Conservation (phyloP, 768 basidiomycete genomes). For the Megacollybia marginata region DNA sequence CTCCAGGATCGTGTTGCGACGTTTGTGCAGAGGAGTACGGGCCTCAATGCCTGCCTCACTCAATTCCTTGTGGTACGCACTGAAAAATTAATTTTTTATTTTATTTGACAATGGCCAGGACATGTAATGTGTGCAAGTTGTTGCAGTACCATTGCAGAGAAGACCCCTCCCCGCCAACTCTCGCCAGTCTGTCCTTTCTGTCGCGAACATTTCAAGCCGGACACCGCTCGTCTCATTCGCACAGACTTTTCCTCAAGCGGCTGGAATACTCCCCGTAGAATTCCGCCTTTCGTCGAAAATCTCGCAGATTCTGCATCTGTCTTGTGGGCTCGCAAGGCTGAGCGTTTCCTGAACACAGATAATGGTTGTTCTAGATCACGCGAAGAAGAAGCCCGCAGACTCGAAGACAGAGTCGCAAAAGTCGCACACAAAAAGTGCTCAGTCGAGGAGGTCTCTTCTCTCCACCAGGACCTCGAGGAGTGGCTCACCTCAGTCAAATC, state of each 20-base stretch:
- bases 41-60: constrained; percentile 66
- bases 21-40: constrained; percentile 86
- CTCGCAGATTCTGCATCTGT: constrained; percentile 28
- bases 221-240: constrained; percentile 68
- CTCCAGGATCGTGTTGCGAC: constrained; percentile 79
- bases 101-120: constrained; percentile 34
- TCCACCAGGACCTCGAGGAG: constrained; percentile 73
- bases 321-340: constrained; percentile 38
- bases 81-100: constrained; percentile 11
- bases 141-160: constrained; percentile 76
- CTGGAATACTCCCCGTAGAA: constrained; percentile 59
- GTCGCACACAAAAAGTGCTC: constrained; percentile 83
- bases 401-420: constrained; percentile 73
- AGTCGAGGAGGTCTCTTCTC: constrained; percentile 73
- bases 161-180: constrained; percentile 55
- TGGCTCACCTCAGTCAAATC: constrained; percentile 54
- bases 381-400: constrained; percentile 51
- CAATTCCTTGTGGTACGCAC: constrained; percentile 71
- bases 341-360: constrained; percentile 40
- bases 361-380: constrained; percentile 30
- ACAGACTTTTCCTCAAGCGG: constrained; percentile 68
- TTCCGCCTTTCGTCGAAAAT: constrained; percentile 41
- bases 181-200: constrained; percentile 81
- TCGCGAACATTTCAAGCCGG: constrained; percentile 63
- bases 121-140: constrained; percentile 76